phyloP scores from a whole-genome alignment of 2,329 filamentous ascomycete species.

The Teratosphaeria viscida region DNA sequence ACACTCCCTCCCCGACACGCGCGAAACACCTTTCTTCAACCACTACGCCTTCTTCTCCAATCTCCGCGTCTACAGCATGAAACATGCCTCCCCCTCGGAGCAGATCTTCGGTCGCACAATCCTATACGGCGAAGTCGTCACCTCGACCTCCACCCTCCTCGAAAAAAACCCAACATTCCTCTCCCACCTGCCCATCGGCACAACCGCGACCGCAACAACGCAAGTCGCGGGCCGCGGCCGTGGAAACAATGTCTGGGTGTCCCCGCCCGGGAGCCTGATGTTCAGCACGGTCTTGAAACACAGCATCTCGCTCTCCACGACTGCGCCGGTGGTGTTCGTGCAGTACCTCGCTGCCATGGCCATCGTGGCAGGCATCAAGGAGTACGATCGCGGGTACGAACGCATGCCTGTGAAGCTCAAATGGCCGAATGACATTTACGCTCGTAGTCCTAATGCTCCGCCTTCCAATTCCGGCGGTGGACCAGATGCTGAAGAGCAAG shows the following conservation, averaged over 20 bases:
- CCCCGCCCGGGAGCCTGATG: constrained; percentile 73
- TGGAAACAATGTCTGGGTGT: constrained; percentile 89
- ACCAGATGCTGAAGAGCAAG: constrained; percentile 48
- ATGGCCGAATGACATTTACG: constrained; percentile 87
- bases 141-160: constrained; percentile 84
- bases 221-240: constrained; percentile 83
- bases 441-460: constrained; percentile 20
- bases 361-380: constrained; percentile 70
- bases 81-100: constrained; percentile 36
- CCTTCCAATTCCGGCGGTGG: not conserved
- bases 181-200: constrained; percentile 67
- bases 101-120: constrained; percentile 63
- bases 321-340: constrained; percentile 78
- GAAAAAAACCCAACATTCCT: constrained; percentile 85
- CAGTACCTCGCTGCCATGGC: constrained; percentile 89
- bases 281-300: constrained; percentile 86
- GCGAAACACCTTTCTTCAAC: constrained; percentile 76
- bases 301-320: constrained; percentile 56
- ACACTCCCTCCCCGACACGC: constrained; percentile 52
- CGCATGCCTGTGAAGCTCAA: constrained; percentile 76
- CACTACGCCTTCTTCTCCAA: constrained; percentile 68
- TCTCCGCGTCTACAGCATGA: constrained; percentile 52
- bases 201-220: constrained; percentile 75
- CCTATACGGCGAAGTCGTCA: constrained; percentile 84
- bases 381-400: constrained; percentile 65